Base-by-base conservation (phyloP, 306 rosid genomes). In the Glycine tomentella region DNA sequence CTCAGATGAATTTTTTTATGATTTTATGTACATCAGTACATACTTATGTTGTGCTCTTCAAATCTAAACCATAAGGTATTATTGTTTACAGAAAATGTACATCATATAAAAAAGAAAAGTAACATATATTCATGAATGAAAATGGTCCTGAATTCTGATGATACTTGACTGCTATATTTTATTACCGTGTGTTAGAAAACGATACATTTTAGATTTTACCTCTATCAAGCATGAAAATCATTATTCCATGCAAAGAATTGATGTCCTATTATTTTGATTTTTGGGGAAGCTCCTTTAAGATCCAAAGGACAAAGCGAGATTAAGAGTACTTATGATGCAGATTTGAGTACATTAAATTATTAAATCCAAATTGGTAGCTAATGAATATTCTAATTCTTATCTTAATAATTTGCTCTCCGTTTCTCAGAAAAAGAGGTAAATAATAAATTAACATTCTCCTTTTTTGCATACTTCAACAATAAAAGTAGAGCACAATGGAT, bases 11-110 rank as follows among this genome's bases (percentile, higher is more conserved):
- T 61, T 69, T 80, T 80, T 72, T 52, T 48, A 51, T 80, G 75
- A 78, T 81, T 71, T 55, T 16, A 51, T 86, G 88, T 82, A 87
- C n/a, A n/a, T n/a, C n/a, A n/a, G n/a, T n/a, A n/a, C 61, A 84
- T 88, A 88, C 5, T 42, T 62, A 80, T 85, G 78, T 74, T 50
- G 71, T 84, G 84, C 50, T 75, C 74, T 91, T 78, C 57, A 78
- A 55, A 48, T 58, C 31, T 84, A 63, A 70, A 87, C 69, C 78
- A 73, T 67, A 75, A 46, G 42, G 46, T 31, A 59, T 79, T 83
- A 85, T 86, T 80, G 87, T 80, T 52, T 72, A 53, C 46, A 57
- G n/a, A 63, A 74, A 59, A 33, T 83, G 77, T 59, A 83, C 48
- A 42, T 64, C 66, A 58, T 34, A 62, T 58, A 10, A 31, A 69